These are phyloP conservation scores for Aspergillus costaricaensis DNA, from an alignment of 2,329 filamentous ascomycete species.

Conservation along the genomic window DNA sequence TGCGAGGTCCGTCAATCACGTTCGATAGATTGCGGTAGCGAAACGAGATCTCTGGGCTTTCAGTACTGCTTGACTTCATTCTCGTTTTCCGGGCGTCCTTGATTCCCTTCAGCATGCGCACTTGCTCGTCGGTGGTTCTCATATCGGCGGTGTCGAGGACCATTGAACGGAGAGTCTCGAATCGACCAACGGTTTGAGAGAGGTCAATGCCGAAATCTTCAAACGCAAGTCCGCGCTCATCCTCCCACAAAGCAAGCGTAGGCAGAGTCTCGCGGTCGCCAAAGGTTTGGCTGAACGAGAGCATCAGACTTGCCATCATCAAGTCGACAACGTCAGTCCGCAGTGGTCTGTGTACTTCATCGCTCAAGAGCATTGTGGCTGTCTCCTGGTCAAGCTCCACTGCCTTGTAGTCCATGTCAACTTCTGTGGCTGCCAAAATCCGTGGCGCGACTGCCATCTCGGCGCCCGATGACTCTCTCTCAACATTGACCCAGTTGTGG, in stretches of 20 bases:
- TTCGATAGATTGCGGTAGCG: not conserved
- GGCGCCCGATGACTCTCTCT: not conserved
- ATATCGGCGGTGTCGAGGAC: not conserved
- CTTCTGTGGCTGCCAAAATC: not conserved
- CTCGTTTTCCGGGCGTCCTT: not conserved
- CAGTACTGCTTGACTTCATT: not conserved
- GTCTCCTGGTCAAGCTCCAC: not conserved
- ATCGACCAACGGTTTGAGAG: not conserved
- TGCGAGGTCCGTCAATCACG: not conserved
- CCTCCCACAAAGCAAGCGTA: not conserved
- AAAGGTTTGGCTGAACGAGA: not conserved
- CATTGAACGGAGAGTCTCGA: not conserved
- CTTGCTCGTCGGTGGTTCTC: not conserved
- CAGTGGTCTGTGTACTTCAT: not conserved
- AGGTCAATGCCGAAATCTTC: not conserved
- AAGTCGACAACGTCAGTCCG: not conserved
- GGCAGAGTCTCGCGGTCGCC: not conserved
- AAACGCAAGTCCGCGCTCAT: not conserved
- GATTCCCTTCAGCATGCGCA: not conserved
- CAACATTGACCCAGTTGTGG: not conserved
- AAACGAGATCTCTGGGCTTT: not conserved
- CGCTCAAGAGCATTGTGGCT: not conserved
- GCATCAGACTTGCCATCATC: not conserved
- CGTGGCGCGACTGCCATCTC: not conserved
- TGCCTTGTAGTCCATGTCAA: not conserved